Base-by-base conservation (phyloP, 306 rosid species). In the Abrus precatorius region DNA sequence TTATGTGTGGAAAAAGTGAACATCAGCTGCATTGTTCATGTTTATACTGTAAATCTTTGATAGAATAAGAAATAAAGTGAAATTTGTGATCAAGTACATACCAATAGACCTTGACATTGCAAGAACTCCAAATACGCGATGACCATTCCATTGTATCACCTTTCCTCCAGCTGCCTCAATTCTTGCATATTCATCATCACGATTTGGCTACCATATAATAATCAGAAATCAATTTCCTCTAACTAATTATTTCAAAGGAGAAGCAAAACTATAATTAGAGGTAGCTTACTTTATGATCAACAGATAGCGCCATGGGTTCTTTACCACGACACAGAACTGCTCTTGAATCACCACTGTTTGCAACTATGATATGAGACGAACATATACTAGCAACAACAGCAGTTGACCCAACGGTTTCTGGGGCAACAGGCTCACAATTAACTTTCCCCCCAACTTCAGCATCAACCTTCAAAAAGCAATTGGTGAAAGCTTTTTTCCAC, bases 31-130 rank as follows among this genome's bases (percentile, higher is more conserved):
- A 20, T 20, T 20, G 20, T 20, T 20, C 20, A 20, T 20, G 20
- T 20, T 20, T 20, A 20, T 20, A 20, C 20, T 20, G 20, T 20
- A 20, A 20, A 20, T 20, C 20, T 20, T 20, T 20, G 20, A 20
- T 20, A 20, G 20, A 20, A 20, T 28, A 44, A 61, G 44, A 43
- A 52, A 72, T 50, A 57, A 54, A 77, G 68, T 47, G 11, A 63
- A 74, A 64, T 13, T 30, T 32, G 55, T 4, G 70, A 69, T 57
- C 48, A 69, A 47, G 77, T 33, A 68, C 90, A 20, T 86, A 93
- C 98, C 98, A n/a, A 93, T 91, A 11, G 98, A 93, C 85, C 98
- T 87, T 38, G 98, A 93, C 98, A 93, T 93, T 6, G 98, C 98
- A 45, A 93, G 94, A 73, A 93, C 98, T 60, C 98, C 98, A 74